Percentiles rank a stretch among this genome's conserved stretches.
Evolutionary conservation across 2,329 filamentous ascomycete genomes (phyloP).

Genomic region (Clonostachys byssicola): DNA sequence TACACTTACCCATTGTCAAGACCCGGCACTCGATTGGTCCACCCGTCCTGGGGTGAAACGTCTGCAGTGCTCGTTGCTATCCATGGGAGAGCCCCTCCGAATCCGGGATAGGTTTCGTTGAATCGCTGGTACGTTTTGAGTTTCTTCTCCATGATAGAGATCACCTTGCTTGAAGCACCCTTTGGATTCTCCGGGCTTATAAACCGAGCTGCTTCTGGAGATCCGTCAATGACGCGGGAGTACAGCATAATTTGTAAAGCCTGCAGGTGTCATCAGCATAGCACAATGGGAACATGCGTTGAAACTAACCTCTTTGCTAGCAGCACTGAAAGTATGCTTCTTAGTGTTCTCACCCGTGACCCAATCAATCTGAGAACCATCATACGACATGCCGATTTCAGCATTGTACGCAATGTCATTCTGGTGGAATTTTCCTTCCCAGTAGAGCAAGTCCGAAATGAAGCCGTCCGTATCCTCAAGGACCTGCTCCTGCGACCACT

Average conservation of each 20-base stretch:
- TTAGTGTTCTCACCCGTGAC: constrained; percentile 23
- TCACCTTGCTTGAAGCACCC: constrained; percentile 21
- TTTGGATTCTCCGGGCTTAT: constrained; percentile 23
- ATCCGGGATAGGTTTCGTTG: constrained; percentile 33
- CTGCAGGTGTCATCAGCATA: constrained; percentile 10
- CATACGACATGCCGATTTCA: constrained; percentile 34
- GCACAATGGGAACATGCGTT: background rate
- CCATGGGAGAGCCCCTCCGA: constrained; percentile 34
- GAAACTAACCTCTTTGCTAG: constrained; percentile 23
- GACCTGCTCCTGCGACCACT: constrained; percentile 20
- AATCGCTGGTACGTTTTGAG: constrained; percentile 30
- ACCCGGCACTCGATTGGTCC: constrained; percentile 30
- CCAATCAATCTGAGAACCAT: constrained; percentile 30
- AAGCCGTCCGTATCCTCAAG: constrained; percentile 21
- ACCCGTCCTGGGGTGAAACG: constrained; percentile 25
- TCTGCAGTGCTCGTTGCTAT: constrained; percentile 20
- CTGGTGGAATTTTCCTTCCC: constrained; percentile 38
- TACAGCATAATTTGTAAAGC: constrained; percentile 37
- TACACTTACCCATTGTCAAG: constrained; percentile 31
- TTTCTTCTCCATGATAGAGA: constrained; percentile 29
- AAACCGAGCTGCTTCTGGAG: constrained; percentile 28
- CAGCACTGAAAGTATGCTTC: constrained; percentile 32
- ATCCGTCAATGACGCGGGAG: constrained; percentile 30
- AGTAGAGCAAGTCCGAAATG: constrained; percentile 29
- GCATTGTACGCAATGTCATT: constrained; percentile 32